Evolutionary conservation across 2,329 filamentous ascomycete genomes (phyloP).

Genomic region (Xylariaceae sp.): DNA sequence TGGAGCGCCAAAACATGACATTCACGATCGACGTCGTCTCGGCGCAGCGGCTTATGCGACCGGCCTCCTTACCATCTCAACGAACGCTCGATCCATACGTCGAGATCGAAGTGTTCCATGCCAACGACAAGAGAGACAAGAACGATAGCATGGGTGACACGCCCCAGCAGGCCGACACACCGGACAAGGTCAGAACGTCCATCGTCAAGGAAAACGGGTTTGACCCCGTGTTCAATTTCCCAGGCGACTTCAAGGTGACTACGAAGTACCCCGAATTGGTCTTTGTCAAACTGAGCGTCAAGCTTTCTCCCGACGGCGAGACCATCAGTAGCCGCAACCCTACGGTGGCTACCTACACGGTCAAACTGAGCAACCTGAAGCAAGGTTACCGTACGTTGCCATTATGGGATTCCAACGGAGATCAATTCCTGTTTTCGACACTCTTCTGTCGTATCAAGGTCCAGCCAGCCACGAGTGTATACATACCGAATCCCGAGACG

Average conservation of each 20-base stretch:
- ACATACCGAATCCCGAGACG: conserved; percentile 44
- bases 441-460: conserved; percentile 84
- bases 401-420: conserved; percentile 79
- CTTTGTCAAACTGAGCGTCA: conserved; percentile 89
- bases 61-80: conserved; percentile 64
- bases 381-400: conserved; percentile 91
- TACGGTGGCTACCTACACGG: conserved; percentile 81
- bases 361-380: conserved; percentile 82
- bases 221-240: conserved; percentile 80
- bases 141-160: conserved; percentile 62
- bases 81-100: conserved; percentile 85
- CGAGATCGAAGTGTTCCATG: conserved; percentile 89
- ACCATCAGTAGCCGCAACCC: conserved; percentile 58
- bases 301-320: conserved; percentile 74
- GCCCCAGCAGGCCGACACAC: conserved; percentile 45
- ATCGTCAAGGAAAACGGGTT: conserved; percentile 86
- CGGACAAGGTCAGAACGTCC: conserved; percentile 71
- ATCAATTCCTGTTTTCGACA: conserved; percentile 91
- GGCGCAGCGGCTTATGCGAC: conserved; percentile 87
- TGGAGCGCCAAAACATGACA: conserved; percentile 73
- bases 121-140: conserved; percentile 89
- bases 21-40: conserved; percentile 89
- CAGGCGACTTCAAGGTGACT: conserved; percentile 73
- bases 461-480: conserved; percentile 51
- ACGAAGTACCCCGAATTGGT: conserved; percentile 94